These are phyloP conservation scores for Hyaloscypha bicolor DNA, from an alignment of 495 filamentous ascomycete genomes.

Conservation along the genomic window DNA sequence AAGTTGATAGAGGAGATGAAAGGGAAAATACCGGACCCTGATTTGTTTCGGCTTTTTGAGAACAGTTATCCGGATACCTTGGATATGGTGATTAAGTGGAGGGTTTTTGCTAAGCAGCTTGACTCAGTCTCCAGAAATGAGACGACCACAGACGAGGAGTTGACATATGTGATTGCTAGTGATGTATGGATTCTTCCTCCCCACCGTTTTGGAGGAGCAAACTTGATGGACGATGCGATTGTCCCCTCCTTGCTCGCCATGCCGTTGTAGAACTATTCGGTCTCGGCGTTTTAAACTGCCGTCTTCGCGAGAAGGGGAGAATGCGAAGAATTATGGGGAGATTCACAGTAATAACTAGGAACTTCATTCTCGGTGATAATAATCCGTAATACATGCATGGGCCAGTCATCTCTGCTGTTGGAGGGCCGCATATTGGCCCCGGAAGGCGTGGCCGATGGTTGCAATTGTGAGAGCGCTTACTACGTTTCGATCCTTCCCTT, in stretches of 20 bases:
- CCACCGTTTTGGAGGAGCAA: constrained; percentile 86
- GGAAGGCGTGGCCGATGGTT: constrained; percentile 95
- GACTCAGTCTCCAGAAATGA: constrained; percentile 31
- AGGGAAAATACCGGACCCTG: constrained; percentile 76
- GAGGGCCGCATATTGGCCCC: constrained; percentile 79
- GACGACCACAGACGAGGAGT: constrained; percentile 56
- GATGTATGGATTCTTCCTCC: constrained; percentile 53
- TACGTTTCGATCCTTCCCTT: constrained; percentile 39
- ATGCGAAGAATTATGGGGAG: constrained; percentile 35
- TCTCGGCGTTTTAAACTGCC: constrained; percentile 53
- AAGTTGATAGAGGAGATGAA: constrained; percentile 81
- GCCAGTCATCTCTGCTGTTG: constrained; percentile 78
- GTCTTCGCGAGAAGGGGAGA: constrained; percentile 26
- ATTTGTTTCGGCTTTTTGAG: constrained; percentile 89
- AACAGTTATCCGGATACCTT: constrained; percentile 75
- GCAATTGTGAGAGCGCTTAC: constrained; percentile 87
- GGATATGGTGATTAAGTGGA: constrained; percentile 54
- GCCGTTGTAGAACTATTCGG: constrained; percentile 84
- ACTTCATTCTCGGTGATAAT: constrained; percentile 51
- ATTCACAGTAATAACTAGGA: constrained; percentile 77
- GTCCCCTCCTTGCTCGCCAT: constrained; percentile 87
- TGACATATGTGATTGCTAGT: constrained; percentile 90
- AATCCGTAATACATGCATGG: constrained; percentile 65
- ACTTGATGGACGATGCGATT: constrained; percentile 98
- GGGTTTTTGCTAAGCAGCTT: constrained; percentile 53